Base-by-base conservation (phyloP, 305 asterid species). In the Ajuga reptans region DNA sequence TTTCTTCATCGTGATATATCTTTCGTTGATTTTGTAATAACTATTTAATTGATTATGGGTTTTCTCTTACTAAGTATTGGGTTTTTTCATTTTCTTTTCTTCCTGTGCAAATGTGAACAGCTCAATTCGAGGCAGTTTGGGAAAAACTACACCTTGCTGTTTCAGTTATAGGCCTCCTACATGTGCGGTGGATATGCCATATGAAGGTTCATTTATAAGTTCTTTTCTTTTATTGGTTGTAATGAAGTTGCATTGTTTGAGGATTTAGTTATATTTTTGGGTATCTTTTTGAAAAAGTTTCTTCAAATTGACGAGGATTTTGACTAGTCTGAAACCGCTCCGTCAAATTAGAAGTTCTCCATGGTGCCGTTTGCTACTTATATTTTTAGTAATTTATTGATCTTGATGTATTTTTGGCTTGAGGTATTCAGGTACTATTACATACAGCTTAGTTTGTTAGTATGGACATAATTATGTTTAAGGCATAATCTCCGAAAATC, bases 161-260 rank as follows among this genome's bases (percentile, higher is more conserved):
- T 56, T 72, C 53, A 15, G 56, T 57, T 67, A 72, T 51, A 71
- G 79, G 78, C 65, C 82, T 68, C 79, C 89, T 43, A 85, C 69
- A 69, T 87, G 98, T 76, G 78, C 91, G 3, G 63, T 81, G 72
- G 89, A 88, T 77, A 65, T 86, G 15, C 75, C 91, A 3, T 84
- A 79, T 77, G 98, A 83, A 82, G 98, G 98, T 89, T 63, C 4
- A 15, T 18, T 34, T 36, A 1, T n/a, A 4, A 33, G 3, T 62
- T 6, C 0, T 36, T 7, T 7, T 7, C 1, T 45, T 6, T 39
- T 14, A 39, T 16, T 0, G 2, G 16, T 3, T 16, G 16, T 47
- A 31, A 18, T 6, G 4, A 12, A 7, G 6, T 4, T 27, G 18
- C 18, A 16, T 55, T 37, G 12, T 21, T 10, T 10, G 53, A 42